A percentile compares a stretch with the other conserved stretches of the same genome.
phyloP scores from a whole-genome alignment of 176 grass and related monocot species.

The Puccinellia tenuiflora region DNA sequence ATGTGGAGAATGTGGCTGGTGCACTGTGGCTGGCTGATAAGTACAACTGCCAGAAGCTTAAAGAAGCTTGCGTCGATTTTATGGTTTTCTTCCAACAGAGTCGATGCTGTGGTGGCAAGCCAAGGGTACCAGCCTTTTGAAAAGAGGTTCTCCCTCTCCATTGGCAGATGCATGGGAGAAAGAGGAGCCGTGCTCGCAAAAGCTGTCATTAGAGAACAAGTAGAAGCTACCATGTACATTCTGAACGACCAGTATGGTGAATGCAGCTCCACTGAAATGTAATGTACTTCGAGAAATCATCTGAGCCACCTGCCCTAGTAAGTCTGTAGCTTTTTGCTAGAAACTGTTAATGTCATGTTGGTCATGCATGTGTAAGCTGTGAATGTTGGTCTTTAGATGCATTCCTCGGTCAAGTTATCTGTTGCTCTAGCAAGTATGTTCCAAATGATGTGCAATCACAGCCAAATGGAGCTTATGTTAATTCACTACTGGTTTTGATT shows the following conservation, averaged over 20 bases:
- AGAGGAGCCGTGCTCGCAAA: neutral
- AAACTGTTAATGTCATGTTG: neutral
- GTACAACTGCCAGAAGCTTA: neutral
- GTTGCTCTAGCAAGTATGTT: neutral
- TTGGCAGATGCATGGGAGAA: constrained; percentile 13
- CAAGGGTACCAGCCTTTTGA: constrained; percentile 7
- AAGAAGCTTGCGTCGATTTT: constrained; percentile 22
- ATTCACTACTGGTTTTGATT: neutral
- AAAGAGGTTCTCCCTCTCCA: constrained; percentile 5
- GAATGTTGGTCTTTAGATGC: neutral
- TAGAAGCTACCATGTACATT: neutral
- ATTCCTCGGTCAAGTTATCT: neutral
- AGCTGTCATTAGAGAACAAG: neutral
- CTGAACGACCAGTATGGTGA: neutral
- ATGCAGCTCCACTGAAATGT: neutral
- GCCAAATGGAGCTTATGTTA: too few species aligned
- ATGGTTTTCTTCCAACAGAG: neutral
- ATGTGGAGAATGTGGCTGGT: constrained; percentile 12
- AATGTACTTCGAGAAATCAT: neutral
- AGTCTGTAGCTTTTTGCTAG: neutral
- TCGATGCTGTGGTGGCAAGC: constrained; percentile 1
- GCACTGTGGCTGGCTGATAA: neutral
- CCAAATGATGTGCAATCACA: neutral
- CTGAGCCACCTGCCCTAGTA: neutral
- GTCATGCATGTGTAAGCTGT: neutral